Base-by-base conservation (phyloP, 768 basidiomycete genomes). In the Amanita exitialis region DNA sequence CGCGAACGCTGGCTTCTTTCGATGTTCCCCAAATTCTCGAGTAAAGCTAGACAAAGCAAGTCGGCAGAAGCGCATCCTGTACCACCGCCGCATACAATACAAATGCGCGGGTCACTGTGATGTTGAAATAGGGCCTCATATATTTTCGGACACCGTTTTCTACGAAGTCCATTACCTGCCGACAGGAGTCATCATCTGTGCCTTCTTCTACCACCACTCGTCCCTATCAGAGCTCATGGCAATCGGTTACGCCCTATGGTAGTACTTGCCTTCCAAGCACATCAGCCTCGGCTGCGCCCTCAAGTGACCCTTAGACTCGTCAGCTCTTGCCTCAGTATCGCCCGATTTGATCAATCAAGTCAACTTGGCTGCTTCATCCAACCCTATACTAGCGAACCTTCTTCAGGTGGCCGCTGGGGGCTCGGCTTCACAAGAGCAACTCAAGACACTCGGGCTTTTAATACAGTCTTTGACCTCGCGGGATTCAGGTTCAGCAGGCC, bases 141-240 rank as follows among this genome's bases (percentile, higher is more conserved):
- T 71, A 23, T 90, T 90, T 58, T 60, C 69, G 30, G 78, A 82
- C 20, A 88, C 86, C 0, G 69, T 75, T 0, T 69, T 91, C 53
- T 88, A 80, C 55, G 86, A 90, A 65, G 83, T 85, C 7, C 76
- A 81, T 59, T 90, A 89, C 64, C 71, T 80, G 16, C 65, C 73
- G 47, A 52, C 62, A n/a, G 5, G 55, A 60, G 56, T 52, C 57
- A 58, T 32, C 49, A 58, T 21, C 49, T 15, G 39, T 27, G 15
- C 25, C 48, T 13, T 49, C 49, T 30, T 37, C 47, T 16, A 21
- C 38, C 0, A 49, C 38, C 25, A 39, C 37, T 28, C 9, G 27
- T 15, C 38, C 49, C 4, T 43, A 49, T 37, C 37, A 41, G 27
- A 49, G 2, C 6, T 41, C 49, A 32, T 51, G 50, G 50, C 42